Conservation (phyloP, 2,329 filamentous ascomycete genomes). For the Colletotrichum cereale region DNA sequence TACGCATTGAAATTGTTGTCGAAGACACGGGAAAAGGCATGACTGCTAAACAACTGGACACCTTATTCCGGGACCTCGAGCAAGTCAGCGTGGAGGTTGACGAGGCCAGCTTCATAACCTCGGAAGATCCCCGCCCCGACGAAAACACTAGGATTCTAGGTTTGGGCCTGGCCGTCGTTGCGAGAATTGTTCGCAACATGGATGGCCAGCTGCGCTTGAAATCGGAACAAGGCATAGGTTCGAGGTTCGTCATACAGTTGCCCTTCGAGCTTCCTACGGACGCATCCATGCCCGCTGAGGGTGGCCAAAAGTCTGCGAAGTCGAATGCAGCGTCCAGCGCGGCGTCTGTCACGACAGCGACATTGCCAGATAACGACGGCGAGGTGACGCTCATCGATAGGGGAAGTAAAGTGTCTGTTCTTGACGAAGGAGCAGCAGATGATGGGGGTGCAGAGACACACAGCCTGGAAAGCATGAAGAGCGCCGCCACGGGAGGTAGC, state of each 20-base stretch:
- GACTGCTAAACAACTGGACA: conserved; percentile 71
- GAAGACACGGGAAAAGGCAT: conserved; percentile 82
- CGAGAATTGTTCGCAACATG: conserved; percentile 89
- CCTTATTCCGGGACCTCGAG: conserved; percentile 69
- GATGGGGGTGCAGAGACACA: conserved; percentile 42
- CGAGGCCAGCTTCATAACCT: conserved; percentile 41
- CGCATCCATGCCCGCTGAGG: conserved; percentile 44
- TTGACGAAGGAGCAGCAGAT: conserved; percentile 4
- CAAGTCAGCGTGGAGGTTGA: conserved; percentile 65
- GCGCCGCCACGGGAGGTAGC: conserved; percentile 56
- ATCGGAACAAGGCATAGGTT: conserved; percentile 85
- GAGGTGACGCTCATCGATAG: conserved; percentile 75
- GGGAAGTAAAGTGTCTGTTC: conserved; percentile 45
- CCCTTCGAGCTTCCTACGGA: conserved; percentile 75
- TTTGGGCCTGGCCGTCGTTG: conserved; percentile 88
- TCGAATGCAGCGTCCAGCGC: conserved; percentile 44
- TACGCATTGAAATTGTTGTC: conserved; percentile 79
- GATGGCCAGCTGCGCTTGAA: conserved; percentile 87
- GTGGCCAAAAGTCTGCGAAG: conserved; percentile 34
- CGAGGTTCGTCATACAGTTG: conserved; percentile 83
- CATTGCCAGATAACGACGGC: conserved; percentile 52
- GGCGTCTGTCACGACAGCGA: conserved; percentile 49
- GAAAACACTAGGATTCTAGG: conserved; percentile 69
- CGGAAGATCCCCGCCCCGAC: conserved; percentile 46
- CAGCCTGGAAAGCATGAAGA: conserved; percentile 50